A percentile compares a stretch with the other conserved stretches of the same genome.
These are phyloP conservation scores for Aureobasidium sp. DNA, from an alignment of 2,329 filamentous ascomycete species.

Conservation along the genomic window DNA sequence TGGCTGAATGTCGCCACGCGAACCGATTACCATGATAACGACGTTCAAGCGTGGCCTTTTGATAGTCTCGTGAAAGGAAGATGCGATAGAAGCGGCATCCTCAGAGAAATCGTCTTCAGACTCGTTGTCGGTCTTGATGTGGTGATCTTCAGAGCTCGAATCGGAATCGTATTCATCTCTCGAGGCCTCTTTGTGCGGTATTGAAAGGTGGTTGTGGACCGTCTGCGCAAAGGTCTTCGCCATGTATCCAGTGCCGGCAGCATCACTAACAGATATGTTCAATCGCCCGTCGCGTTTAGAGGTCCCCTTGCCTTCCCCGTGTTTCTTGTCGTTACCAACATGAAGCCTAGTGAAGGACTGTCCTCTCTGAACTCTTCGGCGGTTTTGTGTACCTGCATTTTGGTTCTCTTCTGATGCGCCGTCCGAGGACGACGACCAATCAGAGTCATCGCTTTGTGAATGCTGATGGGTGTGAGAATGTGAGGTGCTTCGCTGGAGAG, in stretches of 20 bases:
- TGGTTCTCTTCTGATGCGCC: background rate
- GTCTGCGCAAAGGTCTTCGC: conserved; percentile 65
- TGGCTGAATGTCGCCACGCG: conserved; percentile 71
- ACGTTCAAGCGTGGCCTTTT: conserved; percentile 58
- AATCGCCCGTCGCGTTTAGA: conserved; percentile 63
- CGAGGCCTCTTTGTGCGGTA: conserved; percentile 28
- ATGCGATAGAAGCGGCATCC: conserved; percentile 22
- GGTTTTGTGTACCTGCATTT: background rate
- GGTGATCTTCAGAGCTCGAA: background rate
- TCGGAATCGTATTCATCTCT: background rate
- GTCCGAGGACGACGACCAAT: background rate
- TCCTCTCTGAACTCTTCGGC: conserved; percentile 12
- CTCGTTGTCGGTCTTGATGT: conserved; percentile 18
- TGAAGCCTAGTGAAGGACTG: conserved; percentile 48
- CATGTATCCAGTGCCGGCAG: conserved; percentile 61
- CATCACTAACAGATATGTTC: conserved; percentile 66
- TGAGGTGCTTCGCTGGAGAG: background rate
- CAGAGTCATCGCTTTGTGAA: background rate
- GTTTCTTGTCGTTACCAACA: conserved; percentile 58
- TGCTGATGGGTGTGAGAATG: background rate
- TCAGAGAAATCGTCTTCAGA: background rate
- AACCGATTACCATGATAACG: conserved; percentile 78
- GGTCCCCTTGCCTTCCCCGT: conserved; percentile 54
- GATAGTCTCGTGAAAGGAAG: conserved; percentile 22
- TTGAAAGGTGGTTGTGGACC: conserved; percentile 49